Evolutionary conservation across 441 rosid genomes (phyloP).

Genomic region (Brassica balearica): DNA sequence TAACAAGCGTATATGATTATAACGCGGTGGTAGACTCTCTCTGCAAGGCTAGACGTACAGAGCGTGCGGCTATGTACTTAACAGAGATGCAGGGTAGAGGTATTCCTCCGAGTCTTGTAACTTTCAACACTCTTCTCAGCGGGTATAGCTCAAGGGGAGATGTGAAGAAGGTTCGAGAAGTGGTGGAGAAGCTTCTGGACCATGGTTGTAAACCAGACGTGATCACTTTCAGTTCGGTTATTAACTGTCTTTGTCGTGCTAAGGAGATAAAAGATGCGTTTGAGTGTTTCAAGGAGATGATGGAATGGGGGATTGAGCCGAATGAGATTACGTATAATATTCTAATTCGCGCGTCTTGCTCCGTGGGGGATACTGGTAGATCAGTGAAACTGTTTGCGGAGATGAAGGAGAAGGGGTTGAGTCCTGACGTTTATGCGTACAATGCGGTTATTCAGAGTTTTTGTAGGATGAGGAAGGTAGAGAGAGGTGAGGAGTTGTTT

Average conservation of each 20-base stretch:
- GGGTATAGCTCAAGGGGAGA: slow-evolving; percentile 63
- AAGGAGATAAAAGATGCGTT: slow-evolving; percentile 70
- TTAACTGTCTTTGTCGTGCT: slow-evolving; percentile 78
- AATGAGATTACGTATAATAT: slow-evolving; percentile 71
- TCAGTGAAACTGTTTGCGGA: slow-evolving; percentile 56
- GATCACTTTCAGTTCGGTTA: slow-evolving; percentile 75
- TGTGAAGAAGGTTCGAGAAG: slow-evolving; percentile 48
- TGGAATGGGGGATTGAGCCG: slow-evolving; percentile 78
- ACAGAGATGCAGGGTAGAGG: slow-evolving; percentile 61
- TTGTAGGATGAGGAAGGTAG: slow-evolving; percentile 60
- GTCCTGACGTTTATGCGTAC: slow-evolving; percentile 66
- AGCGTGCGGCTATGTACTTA: slow-evolving; percentile 54
- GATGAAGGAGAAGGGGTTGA: slow-evolving; percentile 68
- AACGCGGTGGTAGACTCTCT: slow-evolving; percentile 80
- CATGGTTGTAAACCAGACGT: slow-evolving; percentile 71
- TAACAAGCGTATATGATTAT: slow-evolving; percentile 62
- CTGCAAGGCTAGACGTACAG: slow-evolving; percentile 64
- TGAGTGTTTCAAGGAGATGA: slow-evolving; percentile 82
- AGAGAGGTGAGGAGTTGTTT: slow-evolving; percentile 63
- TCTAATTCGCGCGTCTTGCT: slow-evolving; percentile 62
- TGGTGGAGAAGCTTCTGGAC: slow-evolving; percentile 62
- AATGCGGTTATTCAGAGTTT: slow-evolving; percentile 67
- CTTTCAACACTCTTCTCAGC: slow-evolving; percentile 79
- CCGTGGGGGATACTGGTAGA: slow-evolving; percentile 56
- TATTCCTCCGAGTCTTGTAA: slow-evolving; percentile 73